A percentile compares a stretch with the other conserved stretches of the same genome.
Conservation (phyloP, 2,329 filamentous ascomycete genomes). For the Beauveria caledonica region DNA sequence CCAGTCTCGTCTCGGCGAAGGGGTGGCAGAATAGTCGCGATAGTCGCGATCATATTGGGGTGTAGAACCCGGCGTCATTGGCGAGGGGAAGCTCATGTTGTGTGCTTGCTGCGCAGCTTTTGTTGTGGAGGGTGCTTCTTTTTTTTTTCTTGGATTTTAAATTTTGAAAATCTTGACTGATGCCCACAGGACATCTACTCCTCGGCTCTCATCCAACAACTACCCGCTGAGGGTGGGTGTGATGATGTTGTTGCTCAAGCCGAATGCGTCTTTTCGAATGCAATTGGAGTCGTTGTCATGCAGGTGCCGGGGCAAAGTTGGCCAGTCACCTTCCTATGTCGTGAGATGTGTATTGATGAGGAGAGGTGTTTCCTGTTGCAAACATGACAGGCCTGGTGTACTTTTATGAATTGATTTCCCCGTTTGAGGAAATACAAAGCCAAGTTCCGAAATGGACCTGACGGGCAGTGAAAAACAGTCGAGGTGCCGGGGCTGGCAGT, state of each 20-base stretch:
- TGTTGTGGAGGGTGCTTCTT: conserved; percentile 4
- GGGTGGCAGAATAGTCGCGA: conserved; percentile 46
- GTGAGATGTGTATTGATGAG: conserved; percentile 46
- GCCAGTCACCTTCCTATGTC: conserved; percentile 54
- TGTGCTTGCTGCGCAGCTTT: conserved; percentile 30
- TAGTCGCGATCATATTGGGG: conserved; percentile 45
- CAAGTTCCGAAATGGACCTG: conserved; percentile 21
- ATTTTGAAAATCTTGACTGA: conserved; percentile 13
- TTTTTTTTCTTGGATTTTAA: conserved; percentile 6
- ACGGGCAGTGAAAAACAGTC: conserved; percentile 19
- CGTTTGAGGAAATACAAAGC: conserved; percentile 20
- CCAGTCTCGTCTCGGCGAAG: conserved; percentile 46
- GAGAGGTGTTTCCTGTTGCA: conserved; percentile 44
- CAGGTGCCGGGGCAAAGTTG: conserved; percentile 31
- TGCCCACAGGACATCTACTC: conserved; percentile 25
- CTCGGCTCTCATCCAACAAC: conserved; percentile 11
- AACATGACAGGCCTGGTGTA: conserved; percentile 39
- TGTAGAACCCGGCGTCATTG: conserved; percentile 37
- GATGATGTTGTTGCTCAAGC: conserved; percentile 9
- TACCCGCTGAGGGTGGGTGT: conserved; percentile 9
- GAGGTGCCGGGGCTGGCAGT: conserved; percentile 6
- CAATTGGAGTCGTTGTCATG: conserved; percentile 33
- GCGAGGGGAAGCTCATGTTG: conserved; percentile 31
- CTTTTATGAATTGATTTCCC: conserved; percentile 22
- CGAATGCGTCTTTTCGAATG: conserved; percentile 13